Evolutionary conservation across 139 green algal genomes (phyloP).

Genomic region (Chlorella sp.): DNA sequence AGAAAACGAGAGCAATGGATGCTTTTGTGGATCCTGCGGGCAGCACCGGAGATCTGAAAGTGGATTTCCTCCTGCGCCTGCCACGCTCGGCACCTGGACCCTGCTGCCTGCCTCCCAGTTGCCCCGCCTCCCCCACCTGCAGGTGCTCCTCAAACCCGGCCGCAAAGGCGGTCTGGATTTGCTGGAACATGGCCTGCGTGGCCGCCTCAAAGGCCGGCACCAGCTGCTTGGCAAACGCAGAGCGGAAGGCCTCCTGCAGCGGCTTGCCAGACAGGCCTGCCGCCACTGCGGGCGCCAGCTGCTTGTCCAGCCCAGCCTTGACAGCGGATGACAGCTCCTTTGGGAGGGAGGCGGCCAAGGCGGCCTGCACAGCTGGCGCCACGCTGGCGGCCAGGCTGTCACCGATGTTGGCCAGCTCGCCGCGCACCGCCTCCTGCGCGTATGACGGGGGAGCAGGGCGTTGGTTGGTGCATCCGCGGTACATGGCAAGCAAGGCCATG

Average conservation of each 20-base stretch:
- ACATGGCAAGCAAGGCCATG: too few relatives aligned
- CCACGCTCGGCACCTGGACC: too few relatives aligned
- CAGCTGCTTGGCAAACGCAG: conserved; percentile 58
- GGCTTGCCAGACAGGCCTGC: conserved; percentile 43
- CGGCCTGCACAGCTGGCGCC: conserved; percentile 26
- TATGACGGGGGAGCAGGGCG: too few relatives aligned
- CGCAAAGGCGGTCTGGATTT: conserved; percentile 74
- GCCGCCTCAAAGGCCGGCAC: conserved; percentile 82
- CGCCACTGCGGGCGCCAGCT: conserved; percentile 51
- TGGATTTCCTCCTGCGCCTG: too few relatives aligned
- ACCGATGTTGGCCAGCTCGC: conserved; percentile 28
- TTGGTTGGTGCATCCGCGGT: too few relatives aligned
- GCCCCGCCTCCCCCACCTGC: conserved; percentile 25
- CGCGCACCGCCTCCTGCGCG: conserved; percentile 30
- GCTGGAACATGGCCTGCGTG: conserved; percentile 62
- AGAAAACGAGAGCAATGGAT: background rate
- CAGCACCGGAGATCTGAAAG: too few relatives aligned
- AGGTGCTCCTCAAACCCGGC: conserved; percentile 72
- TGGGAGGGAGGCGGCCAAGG: conserved; percentile 30
- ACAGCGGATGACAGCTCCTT: conserved; percentile 38
- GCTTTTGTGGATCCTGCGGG: background rate
- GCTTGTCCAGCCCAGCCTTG: conserved; percentile 39
- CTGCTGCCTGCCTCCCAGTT: too few relatives aligned
- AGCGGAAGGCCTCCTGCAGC: conserved; percentile 64
- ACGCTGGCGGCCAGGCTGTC: conserved; percentile 22